Evolutionary conservation across 441 rosid species (phyloP).

Genomic region (Pelargonium citronellum): DNA sequence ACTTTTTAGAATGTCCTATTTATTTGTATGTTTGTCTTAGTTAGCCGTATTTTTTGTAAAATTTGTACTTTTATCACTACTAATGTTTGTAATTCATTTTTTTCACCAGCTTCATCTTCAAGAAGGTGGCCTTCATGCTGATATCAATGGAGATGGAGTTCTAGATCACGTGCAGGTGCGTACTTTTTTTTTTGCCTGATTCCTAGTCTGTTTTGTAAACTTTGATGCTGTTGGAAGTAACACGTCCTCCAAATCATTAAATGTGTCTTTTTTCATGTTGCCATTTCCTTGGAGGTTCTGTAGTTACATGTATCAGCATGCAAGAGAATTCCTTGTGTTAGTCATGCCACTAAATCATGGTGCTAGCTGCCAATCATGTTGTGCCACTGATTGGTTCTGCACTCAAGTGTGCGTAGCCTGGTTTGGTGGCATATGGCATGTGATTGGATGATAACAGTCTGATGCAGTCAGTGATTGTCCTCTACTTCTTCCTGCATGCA

Average conservation of each 20-base stretch:
- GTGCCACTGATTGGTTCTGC: background rate
- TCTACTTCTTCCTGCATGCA: no score
- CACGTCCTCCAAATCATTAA: background rate
- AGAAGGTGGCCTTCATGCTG: slow-evolving; percentile 99
- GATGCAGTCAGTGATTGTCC: no score
- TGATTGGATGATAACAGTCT: no score
- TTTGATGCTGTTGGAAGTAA: background rate
- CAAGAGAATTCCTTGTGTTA: background rate
- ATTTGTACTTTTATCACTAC: slow-evolving; percentile 1
- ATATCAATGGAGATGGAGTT: slow-evolving; percentile 97
- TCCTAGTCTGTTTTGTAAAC: background rate
- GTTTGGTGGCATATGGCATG: no score
- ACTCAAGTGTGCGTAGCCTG: background rate
- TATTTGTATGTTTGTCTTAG: background rate
- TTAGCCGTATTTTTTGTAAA: background rate
- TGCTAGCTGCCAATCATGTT: background rate
- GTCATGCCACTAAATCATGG: background rate
- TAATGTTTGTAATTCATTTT: slow-evolving; percentile 17
- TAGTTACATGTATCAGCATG: background rate
- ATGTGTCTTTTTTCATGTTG: background rate
- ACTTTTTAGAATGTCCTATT: background rate
- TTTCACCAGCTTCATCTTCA: slow-evolving; percentile 76
- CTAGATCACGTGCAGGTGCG: slow-evolving; percentile 97
- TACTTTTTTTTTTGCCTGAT: background rate
- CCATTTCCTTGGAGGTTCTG: background rate